phyloP scores from a whole-genome alignment of 2,329 filamentous ascomycete genomes.

The Pseudogymnoascus sp. region DNA sequence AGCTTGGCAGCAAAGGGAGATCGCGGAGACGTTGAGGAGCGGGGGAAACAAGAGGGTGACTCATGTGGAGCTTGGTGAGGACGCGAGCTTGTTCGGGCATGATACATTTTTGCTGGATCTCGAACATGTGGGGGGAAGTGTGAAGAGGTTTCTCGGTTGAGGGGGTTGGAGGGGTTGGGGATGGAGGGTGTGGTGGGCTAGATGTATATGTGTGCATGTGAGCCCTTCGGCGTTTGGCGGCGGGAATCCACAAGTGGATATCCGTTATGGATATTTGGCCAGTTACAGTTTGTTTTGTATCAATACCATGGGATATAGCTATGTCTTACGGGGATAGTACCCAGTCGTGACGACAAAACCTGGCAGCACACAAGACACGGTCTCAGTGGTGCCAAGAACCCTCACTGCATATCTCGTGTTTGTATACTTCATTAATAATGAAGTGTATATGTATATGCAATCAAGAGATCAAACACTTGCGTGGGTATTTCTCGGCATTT shows the following conservation, averaged over 20 bases:
- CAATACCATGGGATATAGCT: not conserved
- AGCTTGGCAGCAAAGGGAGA: slow-evolving; percentile 94
- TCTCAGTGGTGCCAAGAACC: slow-evolving; percentile 2
- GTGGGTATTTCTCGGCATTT: not conserved
- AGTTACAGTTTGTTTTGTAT: not conserved
- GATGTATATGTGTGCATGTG: not conserved
- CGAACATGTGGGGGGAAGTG: slow-evolving; percentile 78
- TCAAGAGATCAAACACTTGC: not conserved
- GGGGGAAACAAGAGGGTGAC: slow-evolving; percentile 74
- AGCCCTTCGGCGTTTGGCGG: not conserved
- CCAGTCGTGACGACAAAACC: not conserved
- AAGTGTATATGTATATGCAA: not conserved
- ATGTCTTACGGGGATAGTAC: not conserved
- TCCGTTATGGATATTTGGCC: slow-evolving; percentile 1
- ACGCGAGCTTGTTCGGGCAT: slow-evolving; percentile 90
- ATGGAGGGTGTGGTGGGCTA: not conserved
- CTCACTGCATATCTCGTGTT: not conserved
- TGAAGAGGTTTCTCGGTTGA: slow-evolving; percentile 65
- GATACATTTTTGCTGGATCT: slow-evolving; percentile 93
- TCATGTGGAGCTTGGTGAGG: slow-evolving; percentile 87
- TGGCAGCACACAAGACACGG: not conserved
- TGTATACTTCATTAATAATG: not conserved
- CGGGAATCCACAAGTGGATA: not conserved
- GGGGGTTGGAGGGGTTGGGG: not conserved
- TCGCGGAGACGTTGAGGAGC: slow-evolving; percentile 72